Conservation (phyloP, 208 protist species). For the Crithidia sp. region DNA sequence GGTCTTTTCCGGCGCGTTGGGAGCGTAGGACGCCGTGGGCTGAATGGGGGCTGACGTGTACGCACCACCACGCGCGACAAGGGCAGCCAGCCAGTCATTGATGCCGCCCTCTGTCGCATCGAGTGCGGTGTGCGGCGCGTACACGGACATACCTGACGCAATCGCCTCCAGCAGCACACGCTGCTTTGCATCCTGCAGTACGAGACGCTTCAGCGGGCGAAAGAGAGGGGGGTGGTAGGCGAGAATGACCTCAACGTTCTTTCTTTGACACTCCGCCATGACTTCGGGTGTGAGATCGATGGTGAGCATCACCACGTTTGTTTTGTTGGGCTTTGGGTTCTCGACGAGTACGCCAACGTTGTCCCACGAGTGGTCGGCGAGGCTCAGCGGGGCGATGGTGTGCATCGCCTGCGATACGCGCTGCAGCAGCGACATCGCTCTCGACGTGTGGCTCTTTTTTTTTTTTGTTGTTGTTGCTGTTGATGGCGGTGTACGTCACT, state of each 20-base stretch:
- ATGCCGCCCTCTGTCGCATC: slow-evolving; percentile 85
- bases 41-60: slow-evolving; percentile 46
- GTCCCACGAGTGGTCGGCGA: slow-evolving; percentile 93
- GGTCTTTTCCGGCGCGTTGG: slow-evolving; percentile 29
- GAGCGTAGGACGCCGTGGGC: slow-evolving; percentile 39
- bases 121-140: slow-evolving; percentile 93
- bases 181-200: slow-evolving; percentile 70
- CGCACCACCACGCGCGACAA: slow-evolving; percentile 37
- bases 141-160: slow-evolving; percentile 85
- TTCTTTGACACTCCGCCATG: slow-evolving; percentile 84
- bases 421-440: slow-evolving; percentile 46
- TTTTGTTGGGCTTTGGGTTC: slow-evolving; percentile 56
- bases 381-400: slow-evolving; percentile 80
- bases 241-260: slow-evolving; percentile 79
- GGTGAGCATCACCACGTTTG: slow-evolving; percentile 78
- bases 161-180: slow-evolving; percentile 70
- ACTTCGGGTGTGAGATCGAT: slow-evolving; percentile 92
- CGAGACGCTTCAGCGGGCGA: slow-evolving; percentile 81
- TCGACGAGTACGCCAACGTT: slow-evolving; percentile 95
- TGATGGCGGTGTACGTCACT: no score
- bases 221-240: slow-evolving; percentile 94
- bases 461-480: background rate
- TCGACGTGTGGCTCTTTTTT: background rate
- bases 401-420: slow-evolving; percentile 73
- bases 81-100: slow-evolving; percentile 92